Evolutionary conservation across 208 protist genomes (phyloP), one percentile per base, ranked within the genome.

Genomic region (Crithidia mellificae): DNA sequence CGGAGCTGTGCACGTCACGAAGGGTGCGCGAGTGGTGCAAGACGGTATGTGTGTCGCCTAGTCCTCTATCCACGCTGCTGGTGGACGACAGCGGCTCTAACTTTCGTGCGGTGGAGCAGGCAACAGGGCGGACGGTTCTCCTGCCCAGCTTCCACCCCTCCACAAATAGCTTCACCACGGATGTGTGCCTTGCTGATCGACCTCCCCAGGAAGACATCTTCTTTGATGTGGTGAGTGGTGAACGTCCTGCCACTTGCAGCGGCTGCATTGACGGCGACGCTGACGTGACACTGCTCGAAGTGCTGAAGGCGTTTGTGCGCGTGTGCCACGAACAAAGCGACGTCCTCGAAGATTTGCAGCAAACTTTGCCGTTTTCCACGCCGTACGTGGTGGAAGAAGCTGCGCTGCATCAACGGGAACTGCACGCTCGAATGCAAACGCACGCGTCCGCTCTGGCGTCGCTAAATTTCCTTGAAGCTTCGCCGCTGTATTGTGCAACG

Each of bases 31-130:
- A 68, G 17, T 80, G 80, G 64, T 34, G 32, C 49, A 91, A 88
- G 61, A 70, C 72, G 4, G 30, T 88, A 6, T 12, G 56, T 20
- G 74, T 85, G 17, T 41, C 57, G 0, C 52, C 58, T 2, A 41
- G 25, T 19, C 80, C 86, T 24, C 63, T 77, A 22, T 81, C 83
- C 9, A 78, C 83, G 55, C 27, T 91, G 29, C 77, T 91, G 3
- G 30, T 88, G n/a, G 86, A 91, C 63, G 80, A 88, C 49, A 77
- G 34, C 15, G 57, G 43, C 17, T 61, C 20, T 19, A 87, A 85
- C 38, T 84, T 87, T 58, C 27, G 79, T 22, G 14, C 68, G 19
- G 44, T 50, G 7, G 83, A 91, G 44, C 68, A 72, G 24, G 55
- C 67, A 46, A 84, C 73, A 8, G 83, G 83, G 0, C 83, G 77